Evolutionary conservation across 257 asterid genomes (phyloP).

Genomic region (Solanum tarapatanum): DNA sequence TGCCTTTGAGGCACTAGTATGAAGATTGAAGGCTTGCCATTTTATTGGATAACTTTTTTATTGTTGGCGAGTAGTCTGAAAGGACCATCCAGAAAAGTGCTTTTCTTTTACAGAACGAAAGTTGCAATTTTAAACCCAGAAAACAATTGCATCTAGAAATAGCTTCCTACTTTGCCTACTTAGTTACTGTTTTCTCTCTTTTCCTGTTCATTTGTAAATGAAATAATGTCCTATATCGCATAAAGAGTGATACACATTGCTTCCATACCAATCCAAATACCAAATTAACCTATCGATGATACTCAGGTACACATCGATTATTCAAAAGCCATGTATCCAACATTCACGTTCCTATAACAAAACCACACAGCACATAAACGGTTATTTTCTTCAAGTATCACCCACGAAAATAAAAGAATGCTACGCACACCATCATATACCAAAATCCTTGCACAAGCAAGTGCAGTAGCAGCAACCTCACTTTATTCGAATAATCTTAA

Average conservation of each 20-base stretch:
- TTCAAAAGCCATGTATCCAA: neutral
- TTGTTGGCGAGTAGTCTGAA: neutral
- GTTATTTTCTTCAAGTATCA: neutral
- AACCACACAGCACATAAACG: neutral
- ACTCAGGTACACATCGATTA: neutral
- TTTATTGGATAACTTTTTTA: too few species aligned
- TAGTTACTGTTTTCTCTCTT: neutral
- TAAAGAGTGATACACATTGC: neutral
- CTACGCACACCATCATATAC: neutral
- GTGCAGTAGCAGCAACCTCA: neutral
- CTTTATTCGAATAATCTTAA: neutral
- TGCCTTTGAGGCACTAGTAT: neutral
- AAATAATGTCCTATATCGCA: neutral
- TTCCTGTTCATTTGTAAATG: neutral
- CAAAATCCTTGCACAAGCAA: neutral
- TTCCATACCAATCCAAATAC: neutral
- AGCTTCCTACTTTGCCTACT: neutral
- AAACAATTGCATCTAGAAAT: neutral
- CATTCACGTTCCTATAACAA: neutral
- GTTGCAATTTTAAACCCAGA: neutral
- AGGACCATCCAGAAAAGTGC: neutral
- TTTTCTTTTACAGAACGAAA: neutral
- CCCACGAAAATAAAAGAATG: neutral
- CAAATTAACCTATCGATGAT: neutral
- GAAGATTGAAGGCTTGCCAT: neutral